A percentile compares a stretch with the other conserved stretches of the same genome.
phyloP scores from a whole-genome alignment of 495 filamentous ascomycete species.

The Chlorociboria aeruginascens region DNA sequence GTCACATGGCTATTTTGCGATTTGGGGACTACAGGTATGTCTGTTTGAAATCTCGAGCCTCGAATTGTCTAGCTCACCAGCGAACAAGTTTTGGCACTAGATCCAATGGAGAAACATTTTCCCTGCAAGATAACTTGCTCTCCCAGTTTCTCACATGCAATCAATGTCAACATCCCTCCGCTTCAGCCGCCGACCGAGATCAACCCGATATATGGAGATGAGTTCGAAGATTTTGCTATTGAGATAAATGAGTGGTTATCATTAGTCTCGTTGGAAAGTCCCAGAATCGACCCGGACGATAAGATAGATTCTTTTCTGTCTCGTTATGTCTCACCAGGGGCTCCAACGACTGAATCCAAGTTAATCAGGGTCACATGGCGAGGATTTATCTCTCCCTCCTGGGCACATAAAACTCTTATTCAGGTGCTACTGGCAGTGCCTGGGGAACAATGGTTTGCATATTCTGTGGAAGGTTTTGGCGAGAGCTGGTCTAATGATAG shows the following conservation, averaged over 20 bases:
- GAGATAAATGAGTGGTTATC: slow-evolving; percentile 78
- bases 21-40: slow-evolving; percentile 27
- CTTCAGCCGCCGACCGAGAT: slow-evolving; percentile 31
- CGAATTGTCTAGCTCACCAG: slow-evolving; percentile 3
- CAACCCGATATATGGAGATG: slow-evolving; percentile 28
- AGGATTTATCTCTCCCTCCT: slow-evolving; percentile 36
- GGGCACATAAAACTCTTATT: slow-evolving; percentile 30
- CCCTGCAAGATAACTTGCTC: slow-evolving; percentile 35
- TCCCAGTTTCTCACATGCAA: slow-evolving; percentile 21
- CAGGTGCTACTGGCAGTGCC: slow-evolving; percentile 29
- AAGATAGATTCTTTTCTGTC: slow-evolving; percentile 68
- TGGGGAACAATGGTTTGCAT: slow-evolving; percentile 35
- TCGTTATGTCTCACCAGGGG: slow-evolving; percentile 57
- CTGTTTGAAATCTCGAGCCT: slow-evolving; percentile 8
- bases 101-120: slow-evolving; percentile 40
- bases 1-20: slow-evolving; percentile 77
- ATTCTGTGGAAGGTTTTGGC: slow-evolving; percentile 33
- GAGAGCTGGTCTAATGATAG: slow-evolving; percentile 29
- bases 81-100: slow-evolving; percentile 27
- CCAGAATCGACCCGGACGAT: slow-evolving; percentile 55
- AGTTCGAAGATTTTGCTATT: slow-evolving; percentile 47
- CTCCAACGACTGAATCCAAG: slow-evolving; percentile 11
- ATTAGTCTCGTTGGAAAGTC: slow-evolving; percentile 57
- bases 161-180: slow-evolving; percentile 34
- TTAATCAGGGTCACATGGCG: slow-evolving; percentile 41